These are phyloP conservation scores for Colletotrichum tofieldiae DNA, from an alignment of 2,329 filamentous ascomycete genomes.

Conservation along the genomic window DNA sequence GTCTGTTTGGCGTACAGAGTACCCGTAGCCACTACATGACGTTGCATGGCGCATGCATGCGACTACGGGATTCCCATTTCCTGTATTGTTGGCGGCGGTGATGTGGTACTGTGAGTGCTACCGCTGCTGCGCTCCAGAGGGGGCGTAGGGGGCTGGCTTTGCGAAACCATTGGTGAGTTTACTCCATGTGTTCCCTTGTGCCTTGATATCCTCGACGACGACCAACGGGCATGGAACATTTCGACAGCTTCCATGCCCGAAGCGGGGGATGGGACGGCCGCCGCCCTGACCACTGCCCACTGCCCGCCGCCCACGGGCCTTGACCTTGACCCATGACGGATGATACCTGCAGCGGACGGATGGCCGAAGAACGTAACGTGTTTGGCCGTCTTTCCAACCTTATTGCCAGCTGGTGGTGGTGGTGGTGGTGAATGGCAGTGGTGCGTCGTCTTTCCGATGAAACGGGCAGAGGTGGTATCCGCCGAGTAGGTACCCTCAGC, in stretches of 20 bases:
- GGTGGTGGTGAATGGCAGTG: background rate
- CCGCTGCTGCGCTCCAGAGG: background rate
- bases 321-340: background rate
- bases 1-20: background rate
- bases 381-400: background rate
- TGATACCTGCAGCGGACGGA: background rate
- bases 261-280: conserved; percentile 4
- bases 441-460: background rate
- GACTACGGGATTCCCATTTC: conserved; percentile 13
- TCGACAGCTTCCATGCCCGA: conserved; percentile 24
- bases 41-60: conserved; percentile 28
- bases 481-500: background rate
- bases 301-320: background rate
- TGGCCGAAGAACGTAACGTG: background rate
- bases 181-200: background rate
- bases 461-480: background rate
- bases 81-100: conserved; percentile 4
- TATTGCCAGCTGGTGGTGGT: background rate
- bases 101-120: background rate
- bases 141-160: background rate
- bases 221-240: conserved; percentile 12
- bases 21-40: conserved; percentile 13
- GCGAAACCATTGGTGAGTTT: background rate
- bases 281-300: background rate
- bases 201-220: background rate